A percentile compares a stretch with the other conserved stretches of the same genome.
Evolutionary conservation across 1,284 basidiomycete genomes (phyloP).

Genomic region (Ustilago tritici): DNA sequence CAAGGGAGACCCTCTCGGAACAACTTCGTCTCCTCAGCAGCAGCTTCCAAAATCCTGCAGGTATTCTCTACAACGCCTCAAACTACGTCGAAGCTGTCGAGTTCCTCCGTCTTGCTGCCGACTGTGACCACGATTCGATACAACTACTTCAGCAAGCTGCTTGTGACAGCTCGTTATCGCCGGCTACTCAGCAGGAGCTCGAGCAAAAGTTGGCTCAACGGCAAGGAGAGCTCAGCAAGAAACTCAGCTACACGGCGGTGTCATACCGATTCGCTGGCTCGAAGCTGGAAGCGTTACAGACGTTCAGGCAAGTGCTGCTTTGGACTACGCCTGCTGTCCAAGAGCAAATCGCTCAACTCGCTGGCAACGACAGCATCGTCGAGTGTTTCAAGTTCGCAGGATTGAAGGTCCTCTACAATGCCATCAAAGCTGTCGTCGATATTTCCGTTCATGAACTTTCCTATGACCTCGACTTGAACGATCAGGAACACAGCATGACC

Average conservation of each 20-base stretch:
- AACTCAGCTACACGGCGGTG: constrained; percentile 48
- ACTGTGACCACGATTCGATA: constrained; percentile 38
- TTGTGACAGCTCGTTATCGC: not conserved
- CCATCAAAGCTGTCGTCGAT: constrained; percentile 41
- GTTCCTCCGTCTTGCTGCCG: constrained; percentile 60
- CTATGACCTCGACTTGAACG: constrained; percentile 24
- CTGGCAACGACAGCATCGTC: constrained; percentile 15
- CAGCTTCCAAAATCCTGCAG: constrained; percentile 70
- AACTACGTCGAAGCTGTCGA: constrained; percentile 58
- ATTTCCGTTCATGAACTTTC: constrained; percentile 48
- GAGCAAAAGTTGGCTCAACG: constrained; percentile 15
- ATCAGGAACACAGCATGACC: constrained; percentile 23
- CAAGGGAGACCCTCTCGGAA: constrained; percentile 21
- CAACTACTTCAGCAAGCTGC: constrained; percentile 4
- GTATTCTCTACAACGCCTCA: constrained; percentile 68
- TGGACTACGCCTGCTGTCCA: constrained; percentile 6
- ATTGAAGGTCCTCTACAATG: constrained; percentile 9
- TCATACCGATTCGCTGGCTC: constrained; percentile 41
- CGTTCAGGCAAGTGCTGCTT: constrained; percentile 20
- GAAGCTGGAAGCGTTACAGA: constrained; percentile 27
- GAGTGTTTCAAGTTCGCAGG: constrained; percentile 27
- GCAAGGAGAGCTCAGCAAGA: constrained; percentile 25
- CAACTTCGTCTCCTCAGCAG: constrained; percentile 57
- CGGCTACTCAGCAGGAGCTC: constrained; percentile 13
- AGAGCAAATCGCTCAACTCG: constrained; percentile 12